These are phyloP conservation scores for Thinopyrum elongatum DNA, from an alignment of 176 grass and related monocot species.

Conservation along the genomic window DNA sequence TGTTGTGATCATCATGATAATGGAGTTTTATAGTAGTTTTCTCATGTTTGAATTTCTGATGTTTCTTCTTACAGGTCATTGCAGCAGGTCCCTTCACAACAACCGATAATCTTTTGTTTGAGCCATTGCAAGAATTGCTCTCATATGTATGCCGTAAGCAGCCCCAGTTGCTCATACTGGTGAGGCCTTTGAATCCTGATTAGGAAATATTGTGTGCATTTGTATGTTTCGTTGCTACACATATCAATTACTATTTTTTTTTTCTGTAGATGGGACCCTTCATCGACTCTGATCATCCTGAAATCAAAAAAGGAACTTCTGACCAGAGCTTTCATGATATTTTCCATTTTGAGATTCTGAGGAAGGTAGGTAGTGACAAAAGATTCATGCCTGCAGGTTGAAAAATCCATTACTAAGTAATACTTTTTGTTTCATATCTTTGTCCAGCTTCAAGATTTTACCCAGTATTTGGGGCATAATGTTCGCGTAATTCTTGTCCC, in stretches of 20 bases:
- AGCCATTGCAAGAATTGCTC: conserved; percentile 89
- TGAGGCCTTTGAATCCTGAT: conserved; percentile 35
- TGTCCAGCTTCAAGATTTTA: conserved; percentile 80
- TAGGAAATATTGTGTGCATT: background rate
- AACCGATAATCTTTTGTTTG: conserved; percentile 88
- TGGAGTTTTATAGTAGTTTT: background rate
- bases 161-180: conserved; percentile 89
- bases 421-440: conserved; percentile 16
- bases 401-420: conserved; percentile 26
- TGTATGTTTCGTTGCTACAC: conserved; percentile 15
- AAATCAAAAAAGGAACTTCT: conserved; percentile 79
- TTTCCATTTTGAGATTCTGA: conserved; percentile 82
- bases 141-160: conserved; percentile 79
- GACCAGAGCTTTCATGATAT: conserved; percentile 69
- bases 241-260: background rate
- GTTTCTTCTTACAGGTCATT: conserved; percentile 65
- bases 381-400: conserved; percentile 15
- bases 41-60: conserved; percentile 26
- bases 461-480: conserved; percentile 64
- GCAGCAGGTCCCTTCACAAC: conserved; percentile 90
- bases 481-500: conserved; percentile 73
- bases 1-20: background rate
- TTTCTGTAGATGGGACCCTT: conserved; percentile 90
- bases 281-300: conserved; percentile 95
- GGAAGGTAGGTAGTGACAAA: conserved; percentile 48